Conservation (phyloP, 768 basidiomycete genomes). For the Suillus paluster region DNA sequence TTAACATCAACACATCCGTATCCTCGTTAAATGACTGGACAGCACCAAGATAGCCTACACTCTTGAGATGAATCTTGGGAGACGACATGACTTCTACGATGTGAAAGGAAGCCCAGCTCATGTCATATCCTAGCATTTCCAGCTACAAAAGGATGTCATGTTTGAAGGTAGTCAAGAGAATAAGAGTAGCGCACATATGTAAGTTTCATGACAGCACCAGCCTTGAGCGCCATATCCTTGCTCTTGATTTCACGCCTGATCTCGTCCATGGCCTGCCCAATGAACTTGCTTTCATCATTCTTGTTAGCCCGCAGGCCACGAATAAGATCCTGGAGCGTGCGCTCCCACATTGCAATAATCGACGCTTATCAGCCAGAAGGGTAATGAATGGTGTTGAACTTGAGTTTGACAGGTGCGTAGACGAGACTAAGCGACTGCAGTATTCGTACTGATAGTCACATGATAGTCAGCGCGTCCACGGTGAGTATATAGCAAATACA, state of each 20-base stretch:
- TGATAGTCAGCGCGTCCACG: neutral
- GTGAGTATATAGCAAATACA: neutral
- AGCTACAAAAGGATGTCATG: slow-evolving; percentile 56
- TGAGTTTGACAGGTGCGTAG: neutral
- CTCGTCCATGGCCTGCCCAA: slow-evolving; percentile 92
- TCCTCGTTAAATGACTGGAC: slow-evolving; percentile 89
- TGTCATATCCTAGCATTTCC: slow-evolving; percentile 96
- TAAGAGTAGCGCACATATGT: slow-evolving; percentile 74
- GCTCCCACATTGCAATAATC: slow-evolving; percentile 80
- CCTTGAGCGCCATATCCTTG: slow-evolving; percentile 97
- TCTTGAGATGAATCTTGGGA: slow-evolving; percentile 87
- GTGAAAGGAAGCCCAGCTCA: slow-evolving; percentile 95
- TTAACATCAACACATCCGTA: slow-evolving; percentile 96
- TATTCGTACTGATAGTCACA: too few species aligned
- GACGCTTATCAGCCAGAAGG: neutral
- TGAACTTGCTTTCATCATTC: slow-evolving; percentile 90
- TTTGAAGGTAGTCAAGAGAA: slow-evolving; percentile 2
- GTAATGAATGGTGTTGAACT: too few species aligned
- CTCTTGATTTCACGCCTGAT: slow-evolving; percentile 88
- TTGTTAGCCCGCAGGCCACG: slow-evolving; percentile 95
- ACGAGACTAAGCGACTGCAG: neutral
- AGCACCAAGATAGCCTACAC: slow-evolving; percentile 94
- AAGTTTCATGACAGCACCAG: slow-evolving; percentile 92
- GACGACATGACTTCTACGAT: slow-evolving; percentile 99
- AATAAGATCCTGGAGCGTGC: slow-evolving; percentile 93